These are phyloP conservation scores for Xylaria sp. DNA, from an alignment of 2,329 filamentous ascomycete species.

Conservation along the genomic window DNA sequence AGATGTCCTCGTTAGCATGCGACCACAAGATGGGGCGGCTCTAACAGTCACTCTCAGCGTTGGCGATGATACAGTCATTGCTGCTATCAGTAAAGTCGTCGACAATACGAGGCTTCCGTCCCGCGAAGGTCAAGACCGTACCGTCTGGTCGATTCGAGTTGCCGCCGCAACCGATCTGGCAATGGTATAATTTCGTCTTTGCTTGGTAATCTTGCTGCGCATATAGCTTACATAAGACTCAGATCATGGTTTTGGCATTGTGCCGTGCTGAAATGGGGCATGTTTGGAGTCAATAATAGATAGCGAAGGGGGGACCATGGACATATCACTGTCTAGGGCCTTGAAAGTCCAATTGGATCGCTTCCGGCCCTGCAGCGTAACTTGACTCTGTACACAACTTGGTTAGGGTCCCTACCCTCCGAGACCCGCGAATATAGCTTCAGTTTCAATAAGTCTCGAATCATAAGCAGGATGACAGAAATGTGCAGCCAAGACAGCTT, in stretches of 20 bases:
- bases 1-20: conserved; percentile 22
- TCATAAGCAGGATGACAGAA: too few species aligned
- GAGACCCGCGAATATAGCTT: too few species aligned
- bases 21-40: background rate
- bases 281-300: conserved; percentile 15
- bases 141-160: conserved; percentile 16
- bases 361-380: too few species aligned
- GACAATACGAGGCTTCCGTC: background rate
- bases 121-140: background rate
- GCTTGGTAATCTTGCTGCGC: background rate
- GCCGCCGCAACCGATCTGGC: conserved; percentile 18
- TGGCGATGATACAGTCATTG: background rate
- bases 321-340: too few species aligned
- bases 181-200: conserved; percentile 7
- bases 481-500: too few species aligned
- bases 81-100: conserved; percentile 14
- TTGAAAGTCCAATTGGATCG: too few species aligned
- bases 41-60: background rate
- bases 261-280: conserved; percentile 22
- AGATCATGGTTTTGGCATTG: conserved; percentile 20
- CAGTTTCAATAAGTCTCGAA: too few species aligned
- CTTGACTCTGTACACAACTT: too few species aligned
- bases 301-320: too few species aligned
- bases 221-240: background rate
- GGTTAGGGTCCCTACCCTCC: too few species aligned